phyloP scores from a whole-genome alignment of 352 stramenopile genomes.

The Phytophthora colocasiae region DNA sequence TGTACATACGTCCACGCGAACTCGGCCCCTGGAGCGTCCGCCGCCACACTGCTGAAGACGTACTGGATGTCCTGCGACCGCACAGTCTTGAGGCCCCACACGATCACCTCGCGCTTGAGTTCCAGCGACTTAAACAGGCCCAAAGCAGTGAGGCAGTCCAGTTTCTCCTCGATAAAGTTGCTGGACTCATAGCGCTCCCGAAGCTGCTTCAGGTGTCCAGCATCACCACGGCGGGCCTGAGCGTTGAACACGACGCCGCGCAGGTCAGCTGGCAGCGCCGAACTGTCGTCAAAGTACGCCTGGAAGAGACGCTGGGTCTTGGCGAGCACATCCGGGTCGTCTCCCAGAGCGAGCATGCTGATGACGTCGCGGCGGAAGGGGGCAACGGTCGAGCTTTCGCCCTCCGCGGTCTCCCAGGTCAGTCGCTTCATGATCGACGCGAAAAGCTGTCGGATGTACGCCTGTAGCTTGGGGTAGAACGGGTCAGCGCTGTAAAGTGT shows the following conservation, averaged over 20 bases:
- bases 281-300: constrained; percentile 62
- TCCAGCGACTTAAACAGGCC: constrained; percentile 65
- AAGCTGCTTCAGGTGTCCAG: constrained; percentile 49
- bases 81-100: constrained; percentile 75
- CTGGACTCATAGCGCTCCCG: constrained; percentile 72
- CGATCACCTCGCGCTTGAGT: constrained; percentile 70
- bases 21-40: constrained; percentile 54
- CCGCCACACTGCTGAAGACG: constrained; percentile 76
- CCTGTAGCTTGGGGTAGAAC: constrained; percentile 69
- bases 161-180: constrained; percentile 85
- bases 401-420: constrained; percentile 49
- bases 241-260: constrained; percentile 72
- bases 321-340: constrained; percentile 57
- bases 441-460: constrained; percentile 73
- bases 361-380: constrained; percentile 80
- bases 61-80: constrained; percentile 87
- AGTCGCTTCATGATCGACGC: constrained; percentile 58
- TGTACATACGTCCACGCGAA: constrained; percentile 82
- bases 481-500: constrained; percentile 64
- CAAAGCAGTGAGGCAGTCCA: constrained; percentile 79
- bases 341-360: constrained; percentile 66
- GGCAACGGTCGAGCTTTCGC: constrained; percentile 56
- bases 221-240: constrained; percentile 55
- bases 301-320: constrained; percentile 66
- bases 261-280: constrained; percentile 64